These are phyloP conservation scores for Xylaria cubensis DNA, from an alignment of 495 filamentous ascomycete species.

Conservation along the genomic window DNA sequence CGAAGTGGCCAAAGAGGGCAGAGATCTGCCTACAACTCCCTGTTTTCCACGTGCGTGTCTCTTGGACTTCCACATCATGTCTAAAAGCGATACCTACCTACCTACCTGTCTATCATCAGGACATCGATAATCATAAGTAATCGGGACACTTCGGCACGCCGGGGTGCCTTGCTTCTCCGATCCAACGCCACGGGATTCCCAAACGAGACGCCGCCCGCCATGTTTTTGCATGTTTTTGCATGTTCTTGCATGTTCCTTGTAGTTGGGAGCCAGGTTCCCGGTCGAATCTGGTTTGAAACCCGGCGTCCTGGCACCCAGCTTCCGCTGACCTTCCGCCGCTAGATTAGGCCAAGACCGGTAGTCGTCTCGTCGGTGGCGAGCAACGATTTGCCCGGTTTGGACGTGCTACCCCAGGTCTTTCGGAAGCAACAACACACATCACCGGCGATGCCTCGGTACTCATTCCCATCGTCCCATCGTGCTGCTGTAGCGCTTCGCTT, in stretches of 20 bases:
- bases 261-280: not conserved
- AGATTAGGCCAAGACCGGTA: constrained; percentile 6
- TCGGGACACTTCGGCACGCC: not conserved
- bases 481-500: not conserved
- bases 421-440: constrained; percentile 9
- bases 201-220: not conserved
- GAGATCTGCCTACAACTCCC: constrained; percentile 3
- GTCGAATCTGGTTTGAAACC: not conserved
- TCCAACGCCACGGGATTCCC: not conserved
- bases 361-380: not conserved
- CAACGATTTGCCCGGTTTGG: constrained; percentile 5
- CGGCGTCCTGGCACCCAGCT: constrained; percentile 15
- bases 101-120: not conserved
- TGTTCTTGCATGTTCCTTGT: not conserved
- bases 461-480: not conserved
- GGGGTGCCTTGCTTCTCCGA: not conserved
- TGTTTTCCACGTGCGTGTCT: not conserved
- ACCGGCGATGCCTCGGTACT: not conserved
- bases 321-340: constrained; percentile 9
- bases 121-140: not conserved
- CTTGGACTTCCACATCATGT: not conserved
- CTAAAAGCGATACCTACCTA: not conserved
- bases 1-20: not conserved
- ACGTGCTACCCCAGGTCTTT: not conserved
- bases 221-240: not conserved